These are phyloP conservation scores for Amanita exitialis DNA, from an alignment of 768 basidiomycete species.

Conservation along the genomic window DNA sequence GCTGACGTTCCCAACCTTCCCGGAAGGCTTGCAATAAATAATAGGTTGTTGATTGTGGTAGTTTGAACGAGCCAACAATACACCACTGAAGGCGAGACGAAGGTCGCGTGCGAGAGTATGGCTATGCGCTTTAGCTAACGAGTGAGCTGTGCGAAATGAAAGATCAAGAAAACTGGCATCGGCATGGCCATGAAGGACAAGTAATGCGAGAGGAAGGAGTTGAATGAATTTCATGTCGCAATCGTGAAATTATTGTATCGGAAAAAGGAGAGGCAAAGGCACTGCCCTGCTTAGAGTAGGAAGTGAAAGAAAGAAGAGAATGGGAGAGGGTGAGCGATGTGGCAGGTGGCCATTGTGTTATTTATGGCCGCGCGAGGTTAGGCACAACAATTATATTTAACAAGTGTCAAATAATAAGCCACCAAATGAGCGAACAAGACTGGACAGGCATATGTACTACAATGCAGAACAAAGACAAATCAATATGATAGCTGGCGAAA, in stretches of 20 bases:
- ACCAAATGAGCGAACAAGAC: slow-evolving; percentile 2
- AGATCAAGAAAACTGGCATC: slow-evolving; percentile 27
- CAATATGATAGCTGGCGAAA: background rate
- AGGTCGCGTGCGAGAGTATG: slow-evolving; percentile 58
- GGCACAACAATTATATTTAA: slow-evolving; percentile 1
- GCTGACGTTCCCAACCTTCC: slow-evolving; percentile 17
- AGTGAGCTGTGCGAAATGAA: slow-evolving; percentile 38
- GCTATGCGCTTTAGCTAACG: slow-evolving; percentile 46
- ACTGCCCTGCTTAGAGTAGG: background rate
- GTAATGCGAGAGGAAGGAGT: slow-evolving; percentile 24
- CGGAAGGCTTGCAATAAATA: slow-evolving; percentile 33
- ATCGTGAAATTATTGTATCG: slow-evolving; percentile 10
- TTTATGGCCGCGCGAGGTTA: background rate
- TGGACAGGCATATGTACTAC: background rate
- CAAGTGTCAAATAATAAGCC: background rate
- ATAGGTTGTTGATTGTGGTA: slow-evolving; percentile 20
- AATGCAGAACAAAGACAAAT: slow-evolving; percentile 1
- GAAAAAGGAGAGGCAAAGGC: background rate
- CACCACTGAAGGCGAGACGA: slow-evolving; percentile 49
- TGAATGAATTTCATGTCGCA: slow-evolving; percentile 17
- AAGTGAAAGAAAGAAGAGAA: slow-evolving; percentile 9
- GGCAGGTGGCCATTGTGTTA: background rate
- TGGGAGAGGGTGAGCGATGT: slow-evolving; percentile 2
- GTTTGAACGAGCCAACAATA: slow-evolving; percentile 34
- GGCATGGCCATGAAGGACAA: slow-evolving; percentile 18